Conservation (phyloP, 805 yeast genomes). For the Spathaspora hagerdaliae region DNA sequence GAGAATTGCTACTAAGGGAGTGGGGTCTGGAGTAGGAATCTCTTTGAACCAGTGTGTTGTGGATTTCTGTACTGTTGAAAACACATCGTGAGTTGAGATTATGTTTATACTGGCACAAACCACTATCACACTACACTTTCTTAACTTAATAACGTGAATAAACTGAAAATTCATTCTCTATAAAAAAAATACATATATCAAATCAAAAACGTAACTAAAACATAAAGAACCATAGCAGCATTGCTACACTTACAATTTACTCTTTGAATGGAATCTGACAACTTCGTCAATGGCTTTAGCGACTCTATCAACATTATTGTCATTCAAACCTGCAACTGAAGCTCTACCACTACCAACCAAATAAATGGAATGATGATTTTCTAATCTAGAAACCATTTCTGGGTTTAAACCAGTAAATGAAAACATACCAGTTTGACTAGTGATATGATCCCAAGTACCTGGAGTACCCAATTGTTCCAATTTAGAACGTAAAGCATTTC, state of each 20-base stretch:
- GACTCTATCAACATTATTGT: conserved; percentile 68
- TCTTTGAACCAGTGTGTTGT: too few relatives aligned
- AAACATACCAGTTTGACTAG: conserved; percentile 92
- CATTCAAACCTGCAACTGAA: conserved; percentile 89
- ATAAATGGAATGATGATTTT: conserved; percentile 75
- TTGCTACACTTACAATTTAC: conserved; percentile 13
- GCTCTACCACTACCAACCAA: conserved; percentile 83
- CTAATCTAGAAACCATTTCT: conserved; percentile 74
- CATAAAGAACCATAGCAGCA: too few relatives aligned
- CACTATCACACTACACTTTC: too few relatives aligned
- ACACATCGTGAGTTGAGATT: too few relatives aligned
- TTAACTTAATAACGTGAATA: too few relatives aligned
- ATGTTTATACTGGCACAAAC: too few relatives aligned
- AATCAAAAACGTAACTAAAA: too few relatives aligned
- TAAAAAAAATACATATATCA: too few relatives aligned
- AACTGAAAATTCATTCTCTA: too few relatives aligned
- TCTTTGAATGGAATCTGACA: conserved; percentile 37
- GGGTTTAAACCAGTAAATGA: conserved; percentile 84
- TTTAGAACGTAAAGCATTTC: conserved; percentile 58
- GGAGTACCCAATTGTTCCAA: conserved; percentile 66
- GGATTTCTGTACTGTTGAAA: too few relatives aligned
- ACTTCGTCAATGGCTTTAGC: conserved; percentile 82
- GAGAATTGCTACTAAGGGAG: too few relatives aligned
- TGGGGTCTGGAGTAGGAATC: too few relatives aligned
- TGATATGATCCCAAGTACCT: conserved; percentile 90